Percentiles rank a stretch among this genome's conserved stretches.
Evolutionary conservation across 345 rosid genomes (phyloP).

Genomic region (Arabidopsis suecica): DNA sequence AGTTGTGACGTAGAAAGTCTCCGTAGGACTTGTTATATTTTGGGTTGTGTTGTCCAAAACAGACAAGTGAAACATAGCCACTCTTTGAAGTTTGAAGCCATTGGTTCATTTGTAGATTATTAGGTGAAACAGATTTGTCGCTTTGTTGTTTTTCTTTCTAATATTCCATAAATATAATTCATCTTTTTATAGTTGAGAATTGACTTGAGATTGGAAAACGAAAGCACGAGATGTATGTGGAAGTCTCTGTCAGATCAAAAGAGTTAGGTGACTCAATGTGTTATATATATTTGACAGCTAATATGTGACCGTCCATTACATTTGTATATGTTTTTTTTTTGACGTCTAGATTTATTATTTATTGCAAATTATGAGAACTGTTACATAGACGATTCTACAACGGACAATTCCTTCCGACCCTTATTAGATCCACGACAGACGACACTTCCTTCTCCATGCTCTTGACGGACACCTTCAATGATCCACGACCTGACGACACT

Average conservation of each 20-base stretch:
- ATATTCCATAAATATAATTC: neutral
- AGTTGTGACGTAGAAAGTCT: neutral
- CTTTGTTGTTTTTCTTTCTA: neutral
- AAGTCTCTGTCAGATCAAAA: constrained; percentile 3
- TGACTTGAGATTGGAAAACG: constrained; percentile 22
- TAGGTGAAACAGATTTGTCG: constrained; percentile 33
- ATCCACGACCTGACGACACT: no score
- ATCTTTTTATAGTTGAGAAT: neutral
- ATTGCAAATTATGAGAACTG: no score
- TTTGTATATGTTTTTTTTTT: no score
- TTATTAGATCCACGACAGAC: no score
- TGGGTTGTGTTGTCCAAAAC: constrained; percentile 15
- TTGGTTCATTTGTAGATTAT: constrained; percentile 12
- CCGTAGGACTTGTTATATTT: neutral
- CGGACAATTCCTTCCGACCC: no score
- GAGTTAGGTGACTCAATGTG: constrained; percentile 24
- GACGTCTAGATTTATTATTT: no score
- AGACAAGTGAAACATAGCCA: neutral
- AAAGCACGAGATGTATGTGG: constrained; percentile 10
- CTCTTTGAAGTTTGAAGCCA: constrained; percentile 2
- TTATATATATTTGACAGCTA: constrained; percentile 22
- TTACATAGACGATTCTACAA: no score
- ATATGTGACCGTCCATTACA: constrained; percentile 26
- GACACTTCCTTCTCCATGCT: no score
- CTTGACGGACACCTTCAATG: no score